These are phyloP conservation scores for Wallemia mellicola DNA, from an alignment of 1,284 basidiomycete genomes.

Conservation along the genomic window DNA sequence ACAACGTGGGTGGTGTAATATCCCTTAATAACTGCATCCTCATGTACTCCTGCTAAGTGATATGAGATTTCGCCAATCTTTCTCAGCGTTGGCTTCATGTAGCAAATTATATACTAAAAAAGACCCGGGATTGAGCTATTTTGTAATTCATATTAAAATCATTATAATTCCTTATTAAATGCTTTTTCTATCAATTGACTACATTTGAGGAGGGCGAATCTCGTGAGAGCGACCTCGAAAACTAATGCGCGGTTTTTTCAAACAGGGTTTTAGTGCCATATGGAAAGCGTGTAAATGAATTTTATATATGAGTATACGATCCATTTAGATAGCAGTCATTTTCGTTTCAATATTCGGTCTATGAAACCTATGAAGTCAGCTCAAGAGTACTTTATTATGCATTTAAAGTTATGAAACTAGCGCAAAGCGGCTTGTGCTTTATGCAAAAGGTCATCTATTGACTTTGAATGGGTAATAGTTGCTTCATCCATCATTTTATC, in stretches of 20 bases:
- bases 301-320: neutral
- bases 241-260: neutral
- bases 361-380: neutral
- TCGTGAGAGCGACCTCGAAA: neutral
- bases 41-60: no score
- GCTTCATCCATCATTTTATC: conserved; percentile 1
- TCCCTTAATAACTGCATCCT: no score
- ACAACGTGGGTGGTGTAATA: no score
- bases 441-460: neutral
- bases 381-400: neutral
- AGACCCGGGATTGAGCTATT: neutral
- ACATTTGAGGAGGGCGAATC: neutral
- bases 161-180: neutral
- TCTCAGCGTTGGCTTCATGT: no score
- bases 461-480: neutral
- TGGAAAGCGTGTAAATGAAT: neutral
- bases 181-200: neutral
- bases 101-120: neutral
- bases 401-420: neutral
- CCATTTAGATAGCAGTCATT: neutral
- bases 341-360: neutral
- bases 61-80: no score
- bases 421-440: neutral
- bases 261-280: no score
- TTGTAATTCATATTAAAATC: neutral